Evolutionary conservation across 1,284 basidiomycete genomes (phyloP), one percentile per base, ranked within the genome.

Genomic region (Leccinum holopus): DNA sequence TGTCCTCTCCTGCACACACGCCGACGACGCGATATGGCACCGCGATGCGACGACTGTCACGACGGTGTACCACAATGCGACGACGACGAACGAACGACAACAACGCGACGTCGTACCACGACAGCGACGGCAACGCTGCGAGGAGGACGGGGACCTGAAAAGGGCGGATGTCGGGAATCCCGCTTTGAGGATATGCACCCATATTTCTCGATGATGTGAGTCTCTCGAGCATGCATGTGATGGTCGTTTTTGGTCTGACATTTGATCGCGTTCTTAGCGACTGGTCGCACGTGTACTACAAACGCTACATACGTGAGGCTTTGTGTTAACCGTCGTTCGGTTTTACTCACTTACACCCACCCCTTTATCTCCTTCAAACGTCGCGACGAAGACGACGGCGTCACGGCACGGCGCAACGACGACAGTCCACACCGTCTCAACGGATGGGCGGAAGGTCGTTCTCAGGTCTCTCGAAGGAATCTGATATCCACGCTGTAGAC

Each of bases 171-270:
- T 30, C 28, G 28, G 94, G 66, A 94, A 96, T 74, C 96, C 96
- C 61, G 88, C 86, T 35, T 82, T 98, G 54, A 82, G 97, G 66
- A 92, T 98, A 76, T 92, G 90, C 94, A 97, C 79, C 92, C 92
- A 10, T 98, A 98, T 80, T 98, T 98, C 80, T 90, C 90, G 35
- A 94, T 95, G 90, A 96, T 98, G 90, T 94, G 71, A 68, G 90
- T 83, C 28, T 30, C 61, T 61, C 16, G n/a, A 53, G 18, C 16
- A 54, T 18, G 32, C 61, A 60, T 56, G 62, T 35, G 21, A 57
- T 44, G 44, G 51, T 63, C 51, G 12, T 65, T 55, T 61, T 59
- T 57, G 62, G 65, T 66, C 51, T 57, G 56, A 59, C 61, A 18
- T 57, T 44, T 55, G 55, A 61, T 61, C 60, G 57, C 63, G 66